A percentile compares a stretch with the other conserved stretches of the same genome.
Conservation (phyloP, 768 basidiomycete species). For the Gymnopilus junonius region DNA sequence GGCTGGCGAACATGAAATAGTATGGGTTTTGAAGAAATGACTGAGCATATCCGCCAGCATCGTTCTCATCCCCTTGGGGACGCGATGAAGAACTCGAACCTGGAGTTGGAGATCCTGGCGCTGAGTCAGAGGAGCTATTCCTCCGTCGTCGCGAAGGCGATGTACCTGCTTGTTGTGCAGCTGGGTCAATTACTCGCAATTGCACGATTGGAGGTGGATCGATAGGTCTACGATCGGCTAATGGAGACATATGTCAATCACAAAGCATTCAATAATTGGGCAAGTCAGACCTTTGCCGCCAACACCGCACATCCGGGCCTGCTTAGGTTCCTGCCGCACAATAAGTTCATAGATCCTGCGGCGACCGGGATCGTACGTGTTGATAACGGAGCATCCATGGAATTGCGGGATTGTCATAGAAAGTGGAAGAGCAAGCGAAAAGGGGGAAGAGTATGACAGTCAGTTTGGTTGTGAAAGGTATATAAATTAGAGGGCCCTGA, state of each 20-base stretch:
- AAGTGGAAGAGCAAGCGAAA: not conserved
- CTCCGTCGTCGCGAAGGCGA: conserved; percentile 21
- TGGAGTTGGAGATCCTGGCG: conserved; percentile 21
- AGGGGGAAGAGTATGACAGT: not conserved
- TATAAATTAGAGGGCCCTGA: conserved; percentile 11
- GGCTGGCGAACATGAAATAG: conserved; percentile 93
- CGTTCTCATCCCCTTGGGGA: conserved; percentile 32
- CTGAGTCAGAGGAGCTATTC: conserved; percentile 23
- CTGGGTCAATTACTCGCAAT: conserved; percentile 83
- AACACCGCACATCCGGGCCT: conserved; percentile 89
- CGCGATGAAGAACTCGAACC: conserved; percentile 22
- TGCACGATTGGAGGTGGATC: conserved; percentile 98
- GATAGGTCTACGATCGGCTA: conserved; percentile 94
- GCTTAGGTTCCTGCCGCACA: conserved; percentile 91
- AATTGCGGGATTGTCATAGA: conserved; percentile 28
- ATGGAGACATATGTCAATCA: conserved; percentile 1
- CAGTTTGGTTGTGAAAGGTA: conserved; percentile 5
- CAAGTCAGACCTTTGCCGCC: conserved; percentile 67
- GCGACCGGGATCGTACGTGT: conserved; percentile 20
- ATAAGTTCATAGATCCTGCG: conserved; percentile 83
- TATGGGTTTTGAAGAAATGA: conserved; percentile 89
- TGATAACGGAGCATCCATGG: conserved; percentile 24
- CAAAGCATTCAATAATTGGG: not conserved
- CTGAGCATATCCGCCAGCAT: conserved; percentile 48
- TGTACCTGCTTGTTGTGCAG: conserved; percentile 18